phyloP scores from a whole-genome alignment of 2,329 filamentous ascomycete species.

The Arthroderma uncinatum region DNA sequence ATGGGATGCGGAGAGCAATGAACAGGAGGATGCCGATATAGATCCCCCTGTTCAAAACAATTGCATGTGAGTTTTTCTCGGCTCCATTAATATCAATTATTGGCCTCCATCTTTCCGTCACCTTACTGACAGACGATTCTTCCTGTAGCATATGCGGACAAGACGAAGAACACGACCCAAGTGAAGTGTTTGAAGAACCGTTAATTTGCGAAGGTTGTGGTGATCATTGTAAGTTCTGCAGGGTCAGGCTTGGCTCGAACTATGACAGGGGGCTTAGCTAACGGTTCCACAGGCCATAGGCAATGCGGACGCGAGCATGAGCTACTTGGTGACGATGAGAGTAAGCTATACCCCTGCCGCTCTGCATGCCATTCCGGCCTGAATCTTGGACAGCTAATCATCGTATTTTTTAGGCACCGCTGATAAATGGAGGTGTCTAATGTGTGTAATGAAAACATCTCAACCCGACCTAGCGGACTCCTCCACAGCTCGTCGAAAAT shows the following conservation, averaged over 20 bases:
- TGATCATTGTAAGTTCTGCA: conserved; percentile 60
- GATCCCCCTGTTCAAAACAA: conserved; percentile 44
- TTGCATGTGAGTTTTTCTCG: conserved; percentile 46
- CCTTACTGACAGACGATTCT: conserved; percentile 5
- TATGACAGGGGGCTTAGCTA: conserved; percentile 27
- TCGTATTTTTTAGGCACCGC: conserved; percentile 34
- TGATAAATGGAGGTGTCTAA: conserved; percentile 52
- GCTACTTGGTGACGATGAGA: conserved; percentile 50
- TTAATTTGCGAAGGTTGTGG: conserved; percentile 67
- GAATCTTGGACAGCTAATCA: conserved; percentile 17
- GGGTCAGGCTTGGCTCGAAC: conserved; percentile 23
- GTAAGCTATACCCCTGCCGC: conserved; percentile 39
- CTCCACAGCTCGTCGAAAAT: conserved; percentile 35
- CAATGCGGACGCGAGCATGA: conserved; percentile 71
- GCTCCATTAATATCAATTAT: not conserved
- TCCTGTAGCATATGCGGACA: conserved; percentile 62
- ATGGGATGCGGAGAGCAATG: conserved; percentile 40
- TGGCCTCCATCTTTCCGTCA: not conserved
- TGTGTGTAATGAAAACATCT: conserved; percentile 39
- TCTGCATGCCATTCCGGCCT: not conserved
- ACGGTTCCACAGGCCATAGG: conserved; percentile 62
- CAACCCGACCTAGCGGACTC: conserved; percentile 22
- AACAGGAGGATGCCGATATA: conserved; percentile 34
- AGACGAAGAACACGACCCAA: conserved; percentile 71
- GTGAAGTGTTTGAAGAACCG: conserved; percentile 68